Conservation (phyloP, 2,329 filamentous ascomycete species). For the Dendryphion nanum region DNA sequence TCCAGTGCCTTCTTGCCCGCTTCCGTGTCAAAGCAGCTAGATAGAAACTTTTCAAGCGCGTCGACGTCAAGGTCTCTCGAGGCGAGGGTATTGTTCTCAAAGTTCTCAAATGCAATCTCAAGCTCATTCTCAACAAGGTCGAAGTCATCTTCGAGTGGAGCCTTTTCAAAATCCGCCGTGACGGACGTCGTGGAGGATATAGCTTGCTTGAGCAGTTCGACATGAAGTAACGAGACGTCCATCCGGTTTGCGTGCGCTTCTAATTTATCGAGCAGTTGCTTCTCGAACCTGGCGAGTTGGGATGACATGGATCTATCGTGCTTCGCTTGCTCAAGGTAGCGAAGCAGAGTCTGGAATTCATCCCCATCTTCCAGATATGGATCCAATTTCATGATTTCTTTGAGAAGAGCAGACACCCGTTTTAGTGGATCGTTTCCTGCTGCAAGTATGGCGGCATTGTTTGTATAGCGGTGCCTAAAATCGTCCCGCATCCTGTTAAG, state of each 20-base stretch:
- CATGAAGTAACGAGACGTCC: conserved; percentile 57
- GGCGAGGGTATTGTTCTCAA: conserved; percentile 19
- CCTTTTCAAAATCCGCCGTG: conserved; percentile 15
- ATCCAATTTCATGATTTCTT: conserved; percentile 36
- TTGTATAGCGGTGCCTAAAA: conserved; percentile 49
- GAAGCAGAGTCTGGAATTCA: conserved; percentile 46
- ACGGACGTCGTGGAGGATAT: conserved; percentile 29
- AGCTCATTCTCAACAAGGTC: conserved; percentile 55
- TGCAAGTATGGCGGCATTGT: conserved; percentile 26
- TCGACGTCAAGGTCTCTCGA: conserved; percentile 15
- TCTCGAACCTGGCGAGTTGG: conserved; percentile 49
- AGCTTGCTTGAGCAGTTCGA: conserved; percentile 46
- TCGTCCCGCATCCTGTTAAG: conserved; percentile 52
- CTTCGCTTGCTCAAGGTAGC: conserved; percentile 53
- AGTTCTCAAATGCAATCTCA: conserved; percentile 50
- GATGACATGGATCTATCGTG: conserved; percentile 55
- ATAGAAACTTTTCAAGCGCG: conserved; percentile 20
- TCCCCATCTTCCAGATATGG: conserved; percentile 29
- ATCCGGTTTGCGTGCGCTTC: conserved; percentile 54
- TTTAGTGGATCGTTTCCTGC: conserved; percentile 23
- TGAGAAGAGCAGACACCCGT: conserved; percentile 35
- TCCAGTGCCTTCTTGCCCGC: conserved; percentile 5
- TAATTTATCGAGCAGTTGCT: conserved; percentile 48
- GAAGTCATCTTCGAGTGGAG: conserved; percentile 38
- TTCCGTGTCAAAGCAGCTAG: conserved; percentile 10